phyloP scores from a whole-genome alignment of 768 basidiomycete genomes.

The Fomitopsis serialis region DNA sequence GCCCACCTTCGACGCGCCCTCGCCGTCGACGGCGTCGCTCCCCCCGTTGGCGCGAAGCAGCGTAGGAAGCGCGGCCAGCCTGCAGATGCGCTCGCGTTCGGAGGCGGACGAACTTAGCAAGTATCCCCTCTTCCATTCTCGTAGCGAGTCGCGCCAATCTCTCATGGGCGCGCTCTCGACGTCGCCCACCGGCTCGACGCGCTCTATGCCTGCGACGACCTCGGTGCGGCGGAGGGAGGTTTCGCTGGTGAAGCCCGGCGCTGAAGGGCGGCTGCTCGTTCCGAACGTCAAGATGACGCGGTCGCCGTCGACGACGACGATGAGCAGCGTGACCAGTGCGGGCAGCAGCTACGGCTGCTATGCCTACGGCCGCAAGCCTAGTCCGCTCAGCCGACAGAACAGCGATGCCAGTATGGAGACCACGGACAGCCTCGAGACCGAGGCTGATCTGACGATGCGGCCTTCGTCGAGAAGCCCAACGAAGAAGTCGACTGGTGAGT shows the following conservation, averaged over 20 bases:
- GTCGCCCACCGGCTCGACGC: constrained; percentile 29
- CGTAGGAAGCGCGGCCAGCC: constrained; percentile 7
- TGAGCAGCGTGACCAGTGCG: constrained; percentile 9
- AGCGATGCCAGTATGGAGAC: constrained; percentile 33
- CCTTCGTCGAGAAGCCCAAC: not conserved
- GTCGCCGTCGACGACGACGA: constrained; percentile 12
- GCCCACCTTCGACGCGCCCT: not conserved
- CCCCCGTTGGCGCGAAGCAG: not conserved
- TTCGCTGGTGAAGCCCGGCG: constrained; percentile 50
- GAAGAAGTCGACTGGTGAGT: constrained; percentile 6
- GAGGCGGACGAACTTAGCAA: constrained; percentile 42
- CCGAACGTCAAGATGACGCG: constrained; percentile 37
- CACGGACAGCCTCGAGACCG: not conserved
- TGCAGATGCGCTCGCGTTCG: constrained; percentile 16
- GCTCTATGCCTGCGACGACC: constrained; percentile 30
- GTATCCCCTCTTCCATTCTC: constrained; percentile 52
- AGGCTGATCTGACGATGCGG: not conserved
- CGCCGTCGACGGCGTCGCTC: constrained; percentile 6
- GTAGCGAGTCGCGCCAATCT: constrained; percentile 45
- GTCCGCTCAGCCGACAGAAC: constrained; percentile 35
- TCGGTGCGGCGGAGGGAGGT: constrained; percentile 28
- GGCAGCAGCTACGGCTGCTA: constrained; percentile 7
- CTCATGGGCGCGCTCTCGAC: constrained; percentile 23
- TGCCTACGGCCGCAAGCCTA: constrained; percentile 21
- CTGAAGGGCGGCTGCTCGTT: constrained; percentile 60